Evolutionary conservation across 805 yeast species (phyloP), one percentile per base, ranked within the genome.

Genomic region (Diddensiella caesifluorescens): DNA sequence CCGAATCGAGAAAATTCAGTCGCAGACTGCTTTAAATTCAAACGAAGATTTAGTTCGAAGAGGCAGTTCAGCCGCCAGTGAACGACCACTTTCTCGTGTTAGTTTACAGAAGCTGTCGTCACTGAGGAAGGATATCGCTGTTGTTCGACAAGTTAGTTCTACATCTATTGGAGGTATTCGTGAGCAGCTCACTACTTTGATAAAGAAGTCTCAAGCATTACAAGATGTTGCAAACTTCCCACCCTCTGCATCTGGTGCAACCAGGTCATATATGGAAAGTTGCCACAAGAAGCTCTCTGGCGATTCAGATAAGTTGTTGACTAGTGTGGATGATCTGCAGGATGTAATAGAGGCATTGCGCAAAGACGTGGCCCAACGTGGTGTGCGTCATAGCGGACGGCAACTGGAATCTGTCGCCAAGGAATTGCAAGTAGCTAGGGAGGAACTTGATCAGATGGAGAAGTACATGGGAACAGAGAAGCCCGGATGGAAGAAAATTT

Each of bases 301-400:
- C 34, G 89, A 84, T 12, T 80, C 94, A 5, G 95, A 87, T 57
- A 55, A 59, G 0, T 63, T 92, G 6, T 69, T 92, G 25, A 79
- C 90, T 0, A 75, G 73, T 48, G 90, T 90, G 4, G 98, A 92
- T 59, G 96, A 87, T 51, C 66, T 92, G 15, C 96, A 89, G 57
- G 99, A 92, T 62, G 63, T 84, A 6, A 84, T 92, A 59, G 99
- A 92, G 56, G 85, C 85, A 0, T 66, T 90, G 41, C 70, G 96
- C 42, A 80, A 86, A 52, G 97, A 89, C 63, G 95, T 92, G 10
- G 95, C 95, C 0, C 82, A 80, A 46, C 74, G 97, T 48, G 95
- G 96, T 16, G 88, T 88, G 0, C 74, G 87, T 27, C 88, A 95
- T 12, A 66, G 87, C 0, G 77, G 73, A 39, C 78, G 82, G 49